Percentiles rank a stretch among this genome's conserved stretches.
Evolutionary conservation across 2,329 filamentous ascomycete genomes (phyloP).

Genomic region (Chaetomium sp.): DNA sequence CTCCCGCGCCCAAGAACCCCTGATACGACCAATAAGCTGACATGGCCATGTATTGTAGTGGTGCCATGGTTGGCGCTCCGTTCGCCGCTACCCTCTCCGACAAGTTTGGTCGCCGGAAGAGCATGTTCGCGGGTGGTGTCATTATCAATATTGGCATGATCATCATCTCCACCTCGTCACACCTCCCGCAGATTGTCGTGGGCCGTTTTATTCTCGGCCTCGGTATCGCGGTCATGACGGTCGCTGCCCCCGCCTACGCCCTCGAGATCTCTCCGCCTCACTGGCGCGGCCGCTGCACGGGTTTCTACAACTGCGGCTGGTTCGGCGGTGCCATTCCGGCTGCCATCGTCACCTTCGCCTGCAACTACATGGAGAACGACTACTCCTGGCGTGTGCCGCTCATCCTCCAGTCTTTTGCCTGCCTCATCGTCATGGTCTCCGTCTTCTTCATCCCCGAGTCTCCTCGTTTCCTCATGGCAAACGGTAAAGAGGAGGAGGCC

Average conservation of each 20-base stretch:
- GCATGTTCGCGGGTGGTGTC: conserved; percentile 49
- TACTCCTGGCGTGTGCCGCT: conserved; percentile 55
- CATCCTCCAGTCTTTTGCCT: conserved; percentile 51
- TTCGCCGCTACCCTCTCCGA: conserved; percentile 51
- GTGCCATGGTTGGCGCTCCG: conserved; percentile 46
- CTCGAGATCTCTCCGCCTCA: conserved; percentile 53
- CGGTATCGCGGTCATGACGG: conserved; percentile 52
- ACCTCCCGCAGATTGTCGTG: conserved; percentile 47
- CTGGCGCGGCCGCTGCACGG: conserved; percentile 53
- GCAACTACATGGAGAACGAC: conserved; percentile 48
- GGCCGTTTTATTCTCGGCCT: conserved; percentile 52
- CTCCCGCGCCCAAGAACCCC: neutral
- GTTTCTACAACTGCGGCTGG: conserved; percentile 57
- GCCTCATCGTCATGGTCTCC: conserved; percentile 43
- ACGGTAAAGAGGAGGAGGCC: conserved; percentile 46
- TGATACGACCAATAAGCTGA: neutral
- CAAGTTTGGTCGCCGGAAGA: conserved; percentile 47
- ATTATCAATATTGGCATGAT: conserved; percentile 51
- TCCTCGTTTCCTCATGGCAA: conserved; percentile 48
- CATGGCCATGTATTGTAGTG: conserved; percentile 38
- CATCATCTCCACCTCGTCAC: conserved; percentile 44
- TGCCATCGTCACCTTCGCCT: conserved; percentile 52
- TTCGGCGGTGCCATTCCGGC: conserved; percentile 55
- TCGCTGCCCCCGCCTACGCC: conserved; percentile 52
- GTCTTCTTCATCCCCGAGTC: conserved; percentile 48